Conservation (phyloP, 306 rosid species). For the Neltuma alba region DNA sequence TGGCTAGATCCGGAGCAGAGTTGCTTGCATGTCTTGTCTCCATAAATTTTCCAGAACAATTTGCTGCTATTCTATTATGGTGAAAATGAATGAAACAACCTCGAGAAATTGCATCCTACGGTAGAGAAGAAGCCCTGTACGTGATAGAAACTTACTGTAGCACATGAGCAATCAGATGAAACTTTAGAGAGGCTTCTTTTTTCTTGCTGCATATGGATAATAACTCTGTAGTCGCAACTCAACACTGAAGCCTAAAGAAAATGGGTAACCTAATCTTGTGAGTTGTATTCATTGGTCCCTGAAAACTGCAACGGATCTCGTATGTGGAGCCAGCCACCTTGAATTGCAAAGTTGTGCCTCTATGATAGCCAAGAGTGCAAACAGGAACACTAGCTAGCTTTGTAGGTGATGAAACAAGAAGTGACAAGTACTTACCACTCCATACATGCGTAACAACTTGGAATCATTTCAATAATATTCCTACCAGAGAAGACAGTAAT, state of each 20-base stretch:
- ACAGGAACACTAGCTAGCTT: neutral
- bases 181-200: conserved; percentile 10
- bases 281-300: neutral
- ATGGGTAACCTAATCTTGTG: neutral
- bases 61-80: neutral
- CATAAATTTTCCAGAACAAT: neutral
- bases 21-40: conserved; percentile 6
- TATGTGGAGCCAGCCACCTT: conserved; percentile 5
- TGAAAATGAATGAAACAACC: neutral
- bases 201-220: neutral
- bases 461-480: neutral
- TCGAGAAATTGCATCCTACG: neutral
- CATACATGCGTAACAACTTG: neutral
- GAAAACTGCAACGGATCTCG: neutral
- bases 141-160: neutral
- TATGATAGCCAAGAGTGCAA: neutral
- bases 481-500: conserved; percentile 11
- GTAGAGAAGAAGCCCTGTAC: neutral
- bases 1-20: neutral
- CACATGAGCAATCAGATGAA: neutral
- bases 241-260: neutral
- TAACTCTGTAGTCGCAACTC: neutral
- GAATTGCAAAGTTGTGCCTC: neutral
- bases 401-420: neutral
- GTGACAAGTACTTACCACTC: neutral